Percentiles rank a stretch among this genome's conserved stretches.
Evolutionary conservation across 495 filamentous ascomycete genomes (phyloP).

Genomic region (Rostrohypoxylon terebratum): DNA sequence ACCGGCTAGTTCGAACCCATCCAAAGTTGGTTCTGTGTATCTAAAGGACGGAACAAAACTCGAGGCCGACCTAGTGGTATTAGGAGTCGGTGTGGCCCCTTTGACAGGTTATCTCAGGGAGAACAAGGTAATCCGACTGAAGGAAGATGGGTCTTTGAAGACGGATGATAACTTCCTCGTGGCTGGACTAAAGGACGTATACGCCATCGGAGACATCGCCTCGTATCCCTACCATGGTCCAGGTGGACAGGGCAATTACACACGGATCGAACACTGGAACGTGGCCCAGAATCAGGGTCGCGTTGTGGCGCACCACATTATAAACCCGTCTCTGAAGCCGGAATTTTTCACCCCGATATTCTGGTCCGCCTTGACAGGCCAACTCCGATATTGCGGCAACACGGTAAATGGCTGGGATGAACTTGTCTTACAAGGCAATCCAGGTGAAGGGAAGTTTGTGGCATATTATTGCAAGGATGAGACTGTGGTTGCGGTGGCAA

Average conservation of each 20-base stretch:
- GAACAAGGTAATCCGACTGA: slow-evolving; percentile 73
- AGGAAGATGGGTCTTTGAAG: slow-evolving; percentile 82
- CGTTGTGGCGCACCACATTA: slow-evolving; percentile 78
- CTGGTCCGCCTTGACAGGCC: slow-evolving; percentile 91
- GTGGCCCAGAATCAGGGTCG: slow-evolving; percentile 94
- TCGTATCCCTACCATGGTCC: slow-evolving; percentile 95
- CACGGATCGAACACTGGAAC: slow-evolving; percentile 96
- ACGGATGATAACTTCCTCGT: slow-evolving; percentile 84
- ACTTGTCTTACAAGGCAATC: slow-evolving; percentile 78
- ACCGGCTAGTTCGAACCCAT: slow-evolving; percentile 70
- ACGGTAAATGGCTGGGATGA: slow-evolving; percentile 85
- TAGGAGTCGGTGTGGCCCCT: slow-evolving; percentile 89
- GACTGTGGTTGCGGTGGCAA: slow-evolving; percentile 89
- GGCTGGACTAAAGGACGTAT: slow-evolving; percentile 79
- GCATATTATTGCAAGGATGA: slow-evolving; percentile 92
- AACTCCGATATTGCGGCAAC: slow-evolving; percentile 93
- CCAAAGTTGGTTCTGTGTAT: slow-evolving; percentile 80
- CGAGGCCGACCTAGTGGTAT: slow-evolving; percentile 87
- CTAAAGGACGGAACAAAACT: slow-evolving; percentile 89
- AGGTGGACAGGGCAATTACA: slow-evolving; percentile 74
- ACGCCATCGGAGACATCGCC: slow-evolving; percentile 95
- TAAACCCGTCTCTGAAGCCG: slow-evolving; percentile 66
- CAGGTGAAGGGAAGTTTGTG: slow-evolving; percentile 84
- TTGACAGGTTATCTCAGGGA: slow-evolving; percentile 86
- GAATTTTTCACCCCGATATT: slow-evolving; percentile 91